These are phyloP conservation scores for Elongisporangium prolatum DNA, from an alignment of 352 stramenopile species.

Conservation along the genomic window DNA sequence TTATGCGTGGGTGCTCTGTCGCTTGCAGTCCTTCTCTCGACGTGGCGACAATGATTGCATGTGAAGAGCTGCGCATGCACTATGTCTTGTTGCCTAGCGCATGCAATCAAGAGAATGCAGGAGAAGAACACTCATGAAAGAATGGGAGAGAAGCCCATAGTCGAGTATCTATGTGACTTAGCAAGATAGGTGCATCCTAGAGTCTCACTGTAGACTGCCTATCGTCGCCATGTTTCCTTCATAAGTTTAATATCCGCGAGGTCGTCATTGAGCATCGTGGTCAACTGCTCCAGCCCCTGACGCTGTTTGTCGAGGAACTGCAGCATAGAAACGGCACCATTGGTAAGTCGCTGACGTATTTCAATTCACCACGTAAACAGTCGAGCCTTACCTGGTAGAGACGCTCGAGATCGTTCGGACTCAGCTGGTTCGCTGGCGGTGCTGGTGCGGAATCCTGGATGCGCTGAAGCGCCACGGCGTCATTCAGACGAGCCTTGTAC, in stretches of 20 bases:
- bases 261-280: constrained; percentile 79
- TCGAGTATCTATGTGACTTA: background rate
- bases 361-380: constrained; percentile 3
- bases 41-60: background rate
- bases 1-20: background rate
- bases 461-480: constrained; percentile 65
- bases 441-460: constrained; percentile 50
- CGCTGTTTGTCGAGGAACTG: constrained; percentile 84
- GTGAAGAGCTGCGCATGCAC: background rate
- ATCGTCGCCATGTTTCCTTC: constrained; percentile 80
- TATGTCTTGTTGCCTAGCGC: no score
- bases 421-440: constrained; percentile 45
- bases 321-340: constrained; percentile 8
- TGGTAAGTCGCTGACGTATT: background rate
- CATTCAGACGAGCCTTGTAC: constrained; percentile 85
- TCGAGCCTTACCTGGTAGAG: constrained; percentile 53
- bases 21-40: background rate
- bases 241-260: constrained; percentile 85
- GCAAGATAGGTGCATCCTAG: background rate
- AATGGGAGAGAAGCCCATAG: background rate
- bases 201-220: constrained; percentile 9
- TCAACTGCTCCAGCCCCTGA: constrained; percentile 79
- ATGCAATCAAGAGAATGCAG: background rate
- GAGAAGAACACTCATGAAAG: background rate
- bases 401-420: constrained; percentile 66